A percentile compares a stretch with the other conserved stretches of the same genome.
Conservation (phyloP, 441 rosid genomes). For the Gossypium aridum region DNA sequence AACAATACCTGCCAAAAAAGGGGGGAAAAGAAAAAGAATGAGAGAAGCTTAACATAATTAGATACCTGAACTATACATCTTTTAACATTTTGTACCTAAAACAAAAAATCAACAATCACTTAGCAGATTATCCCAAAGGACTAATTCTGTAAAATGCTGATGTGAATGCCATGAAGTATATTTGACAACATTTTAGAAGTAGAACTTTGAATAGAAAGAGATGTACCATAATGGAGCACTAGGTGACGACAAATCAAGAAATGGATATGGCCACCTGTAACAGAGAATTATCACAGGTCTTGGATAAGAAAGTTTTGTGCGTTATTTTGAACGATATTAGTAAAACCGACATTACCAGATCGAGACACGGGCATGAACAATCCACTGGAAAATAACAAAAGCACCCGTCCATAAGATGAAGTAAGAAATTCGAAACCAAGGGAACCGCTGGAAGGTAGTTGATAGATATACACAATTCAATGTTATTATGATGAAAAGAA, state of each 20-base stretch:
- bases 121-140: background rate
- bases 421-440: slow-evolving; percentile 46
- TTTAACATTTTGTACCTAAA: background rate
- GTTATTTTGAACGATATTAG: background rate
- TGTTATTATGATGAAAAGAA: background rate
- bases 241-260: slow-evolving; percentile 38
- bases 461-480: background rate
- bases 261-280: slow-evolving; percentile 55
- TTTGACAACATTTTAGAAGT: background rate
- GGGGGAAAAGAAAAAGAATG: background rate
- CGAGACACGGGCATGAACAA: slow-evolving; percentile 36
- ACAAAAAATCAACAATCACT: background rate
- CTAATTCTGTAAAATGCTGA: background rate
- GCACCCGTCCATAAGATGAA: slow-evolving; percentile 46
- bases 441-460: slow-evolving; percentile 35
- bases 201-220: background rate
- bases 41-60: background rate
- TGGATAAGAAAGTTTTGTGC: slow-evolving; percentile 1
- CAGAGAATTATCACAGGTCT: background rate
- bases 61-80: background rate
- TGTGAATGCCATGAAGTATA: background rate
- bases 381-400: slow-evolving; percentile 50
- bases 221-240: slow-evolving; percentile 47
- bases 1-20: slow-evolving; percentile 30
- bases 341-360: slow-evolving; percentile 22